Base-by-base conservation (phyloP, 2,329 filamentous ascomycete species). In the Bipolaris oryzae region DNA sequence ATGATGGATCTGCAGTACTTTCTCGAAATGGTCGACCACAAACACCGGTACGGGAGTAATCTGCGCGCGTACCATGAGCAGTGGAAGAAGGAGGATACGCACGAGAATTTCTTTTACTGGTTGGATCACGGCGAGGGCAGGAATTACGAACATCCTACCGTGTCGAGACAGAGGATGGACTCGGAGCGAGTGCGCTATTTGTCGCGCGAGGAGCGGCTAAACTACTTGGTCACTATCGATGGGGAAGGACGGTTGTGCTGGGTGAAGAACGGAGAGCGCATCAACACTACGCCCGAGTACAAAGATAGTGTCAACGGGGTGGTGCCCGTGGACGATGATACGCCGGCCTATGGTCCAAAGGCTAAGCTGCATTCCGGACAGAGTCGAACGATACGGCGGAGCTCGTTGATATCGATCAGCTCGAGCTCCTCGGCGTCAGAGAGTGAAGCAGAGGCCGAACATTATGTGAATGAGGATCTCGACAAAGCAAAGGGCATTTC, bases 81-180 rank as follows among this genome's bases (percentile, higher is more conserved):
- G 62, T 97, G 93, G 93, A 92, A 92, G 74, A 85, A 84, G 58
- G 81, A 86, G 1, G 81, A 90, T 25, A 94, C 91, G 0, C 85
- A 87, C 4, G 89, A 96, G 73, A 96, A 95, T 71, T 97, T 93
- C 82, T 96, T 96, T 74, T 94, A 92, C 77, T 96, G 93, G 92
- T 81, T 96, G 1, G 93, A 97, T 72, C 82, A 89, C 56, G 93
- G 93, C 5, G 88, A 88, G 46, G 93, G 93, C 0, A 86, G 81
- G 64, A 75, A 84, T 37, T 72, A 95, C 41, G 89, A 94, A 61
- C 79, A 94, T 11, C 83, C 86, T 3, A 83, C 85, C 0, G 92
- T 92, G 61, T 88, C 91, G 1, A 83, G 93, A 34, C 88, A 90
- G 57, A 81, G 86, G 13, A 79, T 96, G 6, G 90, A 95, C 49